A percentile compares a stretch with the other conserved stretches of the same genome.
phyloP scores from a whole-genome alignment of 164 flowering plant genomes.

The Macadamia tetraphylla region DNA sequence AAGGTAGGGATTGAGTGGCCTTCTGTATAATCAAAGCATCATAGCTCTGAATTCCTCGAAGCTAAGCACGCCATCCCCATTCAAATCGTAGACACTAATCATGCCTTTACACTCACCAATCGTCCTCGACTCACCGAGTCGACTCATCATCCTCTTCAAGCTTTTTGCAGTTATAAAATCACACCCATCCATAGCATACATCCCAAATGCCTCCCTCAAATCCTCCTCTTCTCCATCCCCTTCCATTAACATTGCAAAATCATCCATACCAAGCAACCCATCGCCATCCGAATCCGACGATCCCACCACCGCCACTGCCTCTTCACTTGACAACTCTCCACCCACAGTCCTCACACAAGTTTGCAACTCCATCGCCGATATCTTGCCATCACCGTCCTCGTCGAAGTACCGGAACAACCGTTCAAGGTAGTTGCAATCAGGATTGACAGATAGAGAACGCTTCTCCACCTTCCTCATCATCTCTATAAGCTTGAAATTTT shows the following conservation, averaged over 20 bases:
- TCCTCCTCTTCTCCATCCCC: neutral
- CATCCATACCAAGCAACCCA: neutral
- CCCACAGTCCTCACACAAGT: neutral
- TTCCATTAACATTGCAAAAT: neutral
- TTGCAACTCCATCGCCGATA: neutral
- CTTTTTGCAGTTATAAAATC: neutral
- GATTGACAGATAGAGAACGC: no score
- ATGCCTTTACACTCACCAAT: neutral
- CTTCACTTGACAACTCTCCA: neutral
- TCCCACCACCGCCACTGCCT: neutral
- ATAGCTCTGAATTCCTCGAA: neutral
- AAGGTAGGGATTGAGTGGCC: no score
- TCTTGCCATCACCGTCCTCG: neutral
- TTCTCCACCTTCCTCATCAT: no score
- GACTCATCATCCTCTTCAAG: neutral
- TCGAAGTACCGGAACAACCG: neutral
- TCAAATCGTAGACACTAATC: neutral
- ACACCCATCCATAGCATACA: neutral
- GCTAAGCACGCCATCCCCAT: conserved; percentile 1
- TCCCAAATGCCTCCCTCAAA: neutral
- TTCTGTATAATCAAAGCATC: neutral
- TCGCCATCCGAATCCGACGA: neutral
- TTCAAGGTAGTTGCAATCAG: neutral
- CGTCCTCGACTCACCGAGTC: neutral
- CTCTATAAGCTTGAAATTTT: no score